Conservation (phyloP, 352 stramenopile genomes). For the Pythium guiyangense region DNA sequence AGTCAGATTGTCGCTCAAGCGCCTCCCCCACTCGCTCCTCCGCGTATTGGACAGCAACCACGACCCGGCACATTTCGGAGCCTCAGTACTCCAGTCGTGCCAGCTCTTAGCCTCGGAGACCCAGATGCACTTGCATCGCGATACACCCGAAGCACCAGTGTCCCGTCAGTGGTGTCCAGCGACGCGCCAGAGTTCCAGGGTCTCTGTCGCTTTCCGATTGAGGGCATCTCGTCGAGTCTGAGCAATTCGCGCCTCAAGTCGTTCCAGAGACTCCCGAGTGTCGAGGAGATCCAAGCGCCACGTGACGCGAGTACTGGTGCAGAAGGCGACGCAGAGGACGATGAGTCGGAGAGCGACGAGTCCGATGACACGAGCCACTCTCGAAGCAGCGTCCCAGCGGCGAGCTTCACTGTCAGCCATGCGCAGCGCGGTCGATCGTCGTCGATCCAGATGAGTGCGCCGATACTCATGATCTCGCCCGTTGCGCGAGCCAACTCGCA, state of each 20-base stretch:
- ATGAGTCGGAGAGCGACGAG: constrained; percentile 11
- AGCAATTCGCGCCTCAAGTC: constrained; percentile 1
- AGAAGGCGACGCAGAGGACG: constrained; percentile 2
- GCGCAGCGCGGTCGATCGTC: constrained; percentile 13
- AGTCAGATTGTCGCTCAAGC: neutral
- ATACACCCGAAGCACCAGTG: constrained; percentile 18
- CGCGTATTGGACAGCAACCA: neutral
- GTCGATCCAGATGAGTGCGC: constrained; percentile 16
- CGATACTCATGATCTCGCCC: constrained; percentile 11
- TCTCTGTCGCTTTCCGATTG: constrained; percentile 7
- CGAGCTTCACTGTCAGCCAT: neutral
- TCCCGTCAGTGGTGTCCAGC: constrained; percentile 14
- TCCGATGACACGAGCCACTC: neutral
- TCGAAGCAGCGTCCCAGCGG: too few relatives aligned
- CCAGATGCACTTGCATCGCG: neutral
- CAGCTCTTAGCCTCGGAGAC: neutral
- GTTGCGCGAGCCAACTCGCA: constrained; percentile 21
- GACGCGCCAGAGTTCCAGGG: constrained; percentile 1
- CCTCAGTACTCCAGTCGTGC: constrained; percentile 18
- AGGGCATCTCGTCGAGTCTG: neutral
- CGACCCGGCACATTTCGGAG: constrained; percentile 13
- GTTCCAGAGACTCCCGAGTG: constrained; percentile 11
- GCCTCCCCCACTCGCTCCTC: neutral
- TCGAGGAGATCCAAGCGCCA: constrained; percentile 10
- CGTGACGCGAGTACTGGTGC: constrained; percentile 9